These are phyloP conservation scores for Yamadazyma taylorii DNA, from an alignment of 1,139 yeast genomes.

Conservation along the genomic window DNA sequence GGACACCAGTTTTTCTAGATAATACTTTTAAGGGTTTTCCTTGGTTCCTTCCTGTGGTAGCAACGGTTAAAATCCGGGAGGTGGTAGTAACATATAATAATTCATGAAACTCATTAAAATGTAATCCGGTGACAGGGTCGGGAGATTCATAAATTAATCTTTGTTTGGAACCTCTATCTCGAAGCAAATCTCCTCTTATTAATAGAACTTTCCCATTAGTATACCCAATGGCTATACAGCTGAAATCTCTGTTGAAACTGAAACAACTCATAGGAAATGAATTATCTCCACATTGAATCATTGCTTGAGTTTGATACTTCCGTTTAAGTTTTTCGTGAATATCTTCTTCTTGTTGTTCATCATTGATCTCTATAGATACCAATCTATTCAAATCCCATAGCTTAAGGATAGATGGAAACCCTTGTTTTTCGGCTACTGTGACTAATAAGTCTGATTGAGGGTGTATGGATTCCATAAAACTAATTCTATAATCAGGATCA, in stretches of 20 bases:
- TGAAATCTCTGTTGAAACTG: slow-evolving; percentile 53
- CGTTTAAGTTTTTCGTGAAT: slow-evolving; percentile 36
- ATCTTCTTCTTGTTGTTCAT: slow-evolving; percentile 20
- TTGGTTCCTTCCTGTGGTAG: slow-evolving; percentile 76
- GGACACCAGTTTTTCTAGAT: slow-evolving; percentile 67
- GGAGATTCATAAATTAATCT: slow-evolving; percentile 67
- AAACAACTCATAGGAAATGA: slow-evolving; percentile 74
- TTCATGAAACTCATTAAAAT: slow-evolving; percentile 49
- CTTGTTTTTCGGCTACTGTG: slow-evolving; percentile 74
- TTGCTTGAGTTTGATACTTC: slow-evolving; percentile 36
- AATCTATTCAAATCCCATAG: slow-evolving; percentile 69
- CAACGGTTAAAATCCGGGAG: slow-evolving; percentile 66
- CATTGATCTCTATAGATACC: slow-evolving; percentile 25
- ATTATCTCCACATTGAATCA: slow-evolving; percentile 53
- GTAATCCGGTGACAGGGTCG: slow-evolving; percentile 82
- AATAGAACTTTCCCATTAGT: slow-evolving; percentile 84
- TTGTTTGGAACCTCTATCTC: slow-evolving; percentile 91
- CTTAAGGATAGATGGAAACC: slow-evolving; percentile 64
- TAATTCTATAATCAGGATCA: slow-evolving; percentile 61
- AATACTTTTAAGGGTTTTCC: slow-evolving; percentile 65
- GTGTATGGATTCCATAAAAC: slow-evolving; percentile 47
- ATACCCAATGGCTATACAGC: slow-evolving; percentile 78
- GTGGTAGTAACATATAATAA: slow-evolving; percentile 63
- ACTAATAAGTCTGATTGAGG: slow-evolving; percentile 52
- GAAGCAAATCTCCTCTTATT: slow-evolving; percentile 80